A percentile compares a stretch with the other conserved stretches of the same genome.
Conservation (phyloP, 352 stramenopile genomes). For the Phytophthora pisi region DNA sequence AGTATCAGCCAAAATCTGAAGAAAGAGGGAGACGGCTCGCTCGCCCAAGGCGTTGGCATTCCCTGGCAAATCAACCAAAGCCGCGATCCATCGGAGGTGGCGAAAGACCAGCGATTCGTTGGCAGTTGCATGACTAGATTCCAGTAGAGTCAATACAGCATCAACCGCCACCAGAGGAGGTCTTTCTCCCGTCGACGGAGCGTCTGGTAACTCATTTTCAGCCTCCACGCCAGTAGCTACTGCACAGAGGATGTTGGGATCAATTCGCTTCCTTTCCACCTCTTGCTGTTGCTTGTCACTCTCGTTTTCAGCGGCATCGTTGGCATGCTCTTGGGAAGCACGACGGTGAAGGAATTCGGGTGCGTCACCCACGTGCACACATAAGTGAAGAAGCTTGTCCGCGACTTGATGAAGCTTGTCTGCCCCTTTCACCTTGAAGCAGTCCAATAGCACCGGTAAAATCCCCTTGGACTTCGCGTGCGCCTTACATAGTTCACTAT, state of each 20-base stretch:
- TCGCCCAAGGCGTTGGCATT: conserved; percentile 57
- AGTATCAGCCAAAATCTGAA: conserved; percentile 39
- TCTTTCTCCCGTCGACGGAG: conserved; percentile 19
- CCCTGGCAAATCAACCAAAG: conserved; percentile 41
- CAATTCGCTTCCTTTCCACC: conserved; percentile 5
- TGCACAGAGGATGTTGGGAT: conserved; percentile 31
- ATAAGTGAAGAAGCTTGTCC: conserved; percentile 70
- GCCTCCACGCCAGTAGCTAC: conserved; percentile 11
- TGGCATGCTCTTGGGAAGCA: not conserved
- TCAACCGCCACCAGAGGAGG: conserved; percentile 45
- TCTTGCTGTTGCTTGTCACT: not conserved
- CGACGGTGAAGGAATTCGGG: not conserved
- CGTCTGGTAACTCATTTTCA: conserved; percentile 4
- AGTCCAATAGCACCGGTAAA: conserved; percentile 48
- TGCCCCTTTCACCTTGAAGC: conserved; percentile 40
- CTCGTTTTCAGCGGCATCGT: not conserved
- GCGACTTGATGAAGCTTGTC: conserved; percentile 51
- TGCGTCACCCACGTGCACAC: conserved; percentile 17
- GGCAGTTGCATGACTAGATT: conserved; percentile 17
- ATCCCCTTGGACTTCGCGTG: conserved; percentile 43
- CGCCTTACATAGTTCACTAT: conserved; percentile 44
- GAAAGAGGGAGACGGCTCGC: conserved; percentile 27
- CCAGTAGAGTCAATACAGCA: conserved; percentile 40
- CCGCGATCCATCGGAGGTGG: conserved; percentile 56
- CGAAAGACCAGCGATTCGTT: conserved; percentile 44